These are phyloP conservation scores for Meyerozyma smithsonii DNA, from an alignment of 1,139 yeast genomes.

Conservation along the genomic window DNA sequence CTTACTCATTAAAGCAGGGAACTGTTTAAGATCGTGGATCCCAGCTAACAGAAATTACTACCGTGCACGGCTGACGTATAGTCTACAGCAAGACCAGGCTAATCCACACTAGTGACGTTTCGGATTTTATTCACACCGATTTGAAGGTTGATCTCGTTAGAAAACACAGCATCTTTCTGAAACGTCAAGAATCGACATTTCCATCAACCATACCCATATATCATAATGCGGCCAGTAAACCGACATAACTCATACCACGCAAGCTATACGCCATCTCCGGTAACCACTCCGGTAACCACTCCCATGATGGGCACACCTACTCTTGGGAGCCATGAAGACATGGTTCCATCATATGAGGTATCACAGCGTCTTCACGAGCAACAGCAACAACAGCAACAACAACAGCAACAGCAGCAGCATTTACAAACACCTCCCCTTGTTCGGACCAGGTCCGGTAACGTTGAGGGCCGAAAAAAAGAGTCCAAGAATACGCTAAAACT, in stretches of 20 bases:
- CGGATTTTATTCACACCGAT: too few relatives aligned
- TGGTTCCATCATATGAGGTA: conserved; percentile 13
- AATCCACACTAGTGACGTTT: too few relatives aligned
- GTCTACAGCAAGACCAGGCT: too few relatives aligned
- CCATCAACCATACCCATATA: too few relatives aligned
- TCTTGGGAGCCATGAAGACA: conserved; percentile 9
- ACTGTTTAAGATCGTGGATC: too few relatives aligned
- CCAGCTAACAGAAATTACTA: too few relatives aligned
- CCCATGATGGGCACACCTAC: background rate
- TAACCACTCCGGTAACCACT: background rate
- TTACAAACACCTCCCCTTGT: conserved; percentile 5
- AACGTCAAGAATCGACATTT: background rate
- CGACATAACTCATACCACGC: background rate
- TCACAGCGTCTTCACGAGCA: conserved; percentile 14
- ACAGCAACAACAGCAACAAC: conserved; percentile 6
- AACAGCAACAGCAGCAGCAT: conserved; percentile 8
- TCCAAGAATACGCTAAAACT: conserved; percentile 37
- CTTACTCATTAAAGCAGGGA: too few relatives aligned
- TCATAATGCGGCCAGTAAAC: background rate
- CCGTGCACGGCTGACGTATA: too few relatives aligned
- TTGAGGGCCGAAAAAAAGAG: conserved; percentile 7
- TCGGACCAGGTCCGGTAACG: background rate
- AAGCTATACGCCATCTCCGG: background rate
- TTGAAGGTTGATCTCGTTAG: background rate
- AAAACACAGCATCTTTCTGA: background rate